A percentile compares a stretch with the other conserved stretches of the same genome.
phyloP scores from a whole-genome alignment of 352 stramenopile genomes.

The Pythium aphanidermatum region DNA sequence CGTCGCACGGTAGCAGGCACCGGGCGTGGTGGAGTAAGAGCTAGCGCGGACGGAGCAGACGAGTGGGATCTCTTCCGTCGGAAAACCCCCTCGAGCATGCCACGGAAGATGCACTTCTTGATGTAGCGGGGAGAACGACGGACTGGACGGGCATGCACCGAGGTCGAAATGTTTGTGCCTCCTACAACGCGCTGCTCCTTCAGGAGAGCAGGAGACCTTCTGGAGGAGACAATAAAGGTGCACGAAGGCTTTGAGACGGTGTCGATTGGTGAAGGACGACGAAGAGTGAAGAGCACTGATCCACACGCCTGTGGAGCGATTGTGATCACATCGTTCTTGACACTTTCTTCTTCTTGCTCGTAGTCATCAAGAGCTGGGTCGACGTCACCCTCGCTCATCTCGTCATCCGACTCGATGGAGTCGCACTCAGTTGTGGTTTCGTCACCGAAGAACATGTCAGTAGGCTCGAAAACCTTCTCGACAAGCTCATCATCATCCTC shows the following conservation, averaged over 20 bases:
- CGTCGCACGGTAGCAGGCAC: too few species aligned
- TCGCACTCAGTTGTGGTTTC: not conserved
- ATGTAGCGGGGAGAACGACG: slow-evolving; percentile 7
- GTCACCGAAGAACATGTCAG: not conserved
- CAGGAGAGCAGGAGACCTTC: slow-evolving; percentile 7
- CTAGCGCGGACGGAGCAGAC: not conserved
- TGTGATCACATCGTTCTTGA: too few species aligned
- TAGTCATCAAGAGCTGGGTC: not conserved
- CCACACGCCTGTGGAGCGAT: too few species aligned
- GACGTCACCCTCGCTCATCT: too few species aligned
- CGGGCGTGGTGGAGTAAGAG: not conserved
- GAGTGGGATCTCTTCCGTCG: slow-evolving; percentile 21
- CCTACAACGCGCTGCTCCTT: slow-evolving; percentile 19
- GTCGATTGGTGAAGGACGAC: slow-evolving; percentile 13
- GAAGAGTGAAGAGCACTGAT: slow-evolving; percentile 5
- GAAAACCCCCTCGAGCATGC: slow-evolving; percentile 23
- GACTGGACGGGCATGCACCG: not conserved
- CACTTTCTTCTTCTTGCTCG: not conserved
- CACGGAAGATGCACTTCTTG: slow-evolving; percentile 17
- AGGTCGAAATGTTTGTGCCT: not conserved
- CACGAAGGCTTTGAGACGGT: slow-evolving; percentile 9
- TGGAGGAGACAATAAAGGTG: slow-evolving; percentile 9
- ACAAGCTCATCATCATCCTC: not conserved
- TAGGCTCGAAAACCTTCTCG: not conserved
- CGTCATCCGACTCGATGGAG: not conserved